These are phyloP conservation scores for Eucalyptus erythrocorys DNA, from an alignment of 345 rosid species.

Conservation along the genomic window DNA sequence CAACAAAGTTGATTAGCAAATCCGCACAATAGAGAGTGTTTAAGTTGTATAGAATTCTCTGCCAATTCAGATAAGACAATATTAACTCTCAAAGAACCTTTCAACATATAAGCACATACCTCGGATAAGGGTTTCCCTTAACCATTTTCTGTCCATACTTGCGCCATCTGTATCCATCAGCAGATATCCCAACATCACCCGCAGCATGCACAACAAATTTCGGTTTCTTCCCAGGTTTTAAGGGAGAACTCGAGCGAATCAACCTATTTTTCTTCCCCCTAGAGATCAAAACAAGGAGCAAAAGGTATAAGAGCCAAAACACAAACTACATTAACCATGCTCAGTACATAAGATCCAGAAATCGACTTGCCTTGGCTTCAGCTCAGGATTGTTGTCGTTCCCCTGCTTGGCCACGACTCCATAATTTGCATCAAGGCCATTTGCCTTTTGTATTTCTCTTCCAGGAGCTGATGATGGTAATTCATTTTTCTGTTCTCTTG, in stretches of 20 bases:
- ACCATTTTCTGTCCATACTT: constrained; percentile 98
- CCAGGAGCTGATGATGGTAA: not conserved
- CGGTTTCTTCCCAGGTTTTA: constrained; percentile 59
- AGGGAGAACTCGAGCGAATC: constrained; percentile 20
- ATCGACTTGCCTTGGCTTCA: constrained; percentile 50
- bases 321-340: not conserved
- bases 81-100: not conserved
- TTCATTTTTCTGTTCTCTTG: constrained; percentile 32
- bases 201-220: constrained; percentile 78
- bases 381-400: constrained; percentile 30
- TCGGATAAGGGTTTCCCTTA: constrained; percentile 85
- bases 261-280: constrained; percentile 49
- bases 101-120: constrained; percentile 21
- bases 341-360: not conserved
- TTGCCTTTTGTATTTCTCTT: constrained; percentile 23
- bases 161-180: constrained; percentile 96
- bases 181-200: constrained; percentile 76
- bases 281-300: constrained; percentile 1
- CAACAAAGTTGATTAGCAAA: not conserved
- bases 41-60: not conserved
- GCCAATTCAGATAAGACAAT: not conserved
- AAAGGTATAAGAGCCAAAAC: not conserved
- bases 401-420: constrained; percentile 31
- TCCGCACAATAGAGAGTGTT: not conserved
- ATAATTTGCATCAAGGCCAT: constrained; percentile 14